Evolutionary conservation across 2,329 filamentous ascomycete species (phyloP).

Genomic region (Aspergillus sp.): DNA sequence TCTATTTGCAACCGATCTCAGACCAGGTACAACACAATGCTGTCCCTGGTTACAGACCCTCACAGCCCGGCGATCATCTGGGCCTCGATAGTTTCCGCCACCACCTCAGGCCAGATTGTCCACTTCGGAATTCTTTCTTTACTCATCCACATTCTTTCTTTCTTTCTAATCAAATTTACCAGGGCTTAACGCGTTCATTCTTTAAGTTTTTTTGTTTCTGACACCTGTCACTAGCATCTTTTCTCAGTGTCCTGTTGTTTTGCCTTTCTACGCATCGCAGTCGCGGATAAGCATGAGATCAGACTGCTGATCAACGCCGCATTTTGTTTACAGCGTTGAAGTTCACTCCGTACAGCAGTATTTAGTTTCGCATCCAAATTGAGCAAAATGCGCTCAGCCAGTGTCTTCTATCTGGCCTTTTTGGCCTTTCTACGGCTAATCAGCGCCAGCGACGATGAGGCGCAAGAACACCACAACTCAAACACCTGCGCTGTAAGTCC

Average conservation of each 20-base stretch:
- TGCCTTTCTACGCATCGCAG: not conserved
- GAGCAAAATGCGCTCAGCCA: conserved; percentile 44
- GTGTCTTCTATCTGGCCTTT: conserved; percentile 56
- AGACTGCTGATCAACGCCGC: not conserved
- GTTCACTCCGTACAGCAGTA: too few relatives aligned
- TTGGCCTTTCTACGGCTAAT: conserved; percentile 51
- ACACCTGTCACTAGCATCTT: not conserved
- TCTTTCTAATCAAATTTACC: not conserved
- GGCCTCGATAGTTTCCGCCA: conserved; percentile 1
- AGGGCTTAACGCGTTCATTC: not conserved
- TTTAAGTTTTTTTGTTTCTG: not conserved
- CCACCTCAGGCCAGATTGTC: conserved; percentile 21
- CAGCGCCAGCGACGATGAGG: conserved; percentile 32
- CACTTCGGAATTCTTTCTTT: conserved; percentile 11
- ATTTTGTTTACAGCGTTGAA: too few relatives aligned
- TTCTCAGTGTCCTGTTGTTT: not conserved
- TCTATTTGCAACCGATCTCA: too few relatives aligned
- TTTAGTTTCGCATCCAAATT: not conserved
- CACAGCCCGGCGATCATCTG: not conserved
- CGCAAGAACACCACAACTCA: not conserved
- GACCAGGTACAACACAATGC: too few relatives aligned
- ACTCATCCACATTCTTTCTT: not conserved
- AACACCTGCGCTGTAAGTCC: conserved; percentile 51
- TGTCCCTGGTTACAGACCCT: not conserved
- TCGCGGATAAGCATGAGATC: not conserved